Base-by-base conservation (phyloP, 352 stramenopile genomes). In the Phytophthora pseudosyringae region DNA sequence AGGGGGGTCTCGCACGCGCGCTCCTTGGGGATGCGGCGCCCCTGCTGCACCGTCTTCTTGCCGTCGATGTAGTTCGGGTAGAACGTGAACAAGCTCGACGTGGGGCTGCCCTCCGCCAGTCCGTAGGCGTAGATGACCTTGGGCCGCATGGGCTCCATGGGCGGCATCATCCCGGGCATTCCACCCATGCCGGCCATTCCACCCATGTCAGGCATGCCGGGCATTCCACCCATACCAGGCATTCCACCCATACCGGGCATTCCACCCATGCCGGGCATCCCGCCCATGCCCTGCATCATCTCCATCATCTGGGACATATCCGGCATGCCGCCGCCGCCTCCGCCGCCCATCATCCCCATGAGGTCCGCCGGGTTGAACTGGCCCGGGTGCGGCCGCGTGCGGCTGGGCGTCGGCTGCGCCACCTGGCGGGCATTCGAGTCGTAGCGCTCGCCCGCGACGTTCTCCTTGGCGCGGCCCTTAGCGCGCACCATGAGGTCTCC, bases 11-110 rank as follows among this genome's bases (percentile, higher is more conserved):
- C 83, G 41, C 86, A 96, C 10, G 81, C 77, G 18, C 72, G 52
- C 25, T 80, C 75, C 71, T 91, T 92, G 31, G 70, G 43, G 49
- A 95, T 87, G 38, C 86, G 86, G 15, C 88, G 86, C 1, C 88
- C 88, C 49, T 94, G 67, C 56, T 90, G 75, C 60, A 93, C 77
- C n/a, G 86, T 94, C 74, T 95, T 95, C 44, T 75, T 81, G 47
- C 69, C 66, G 67, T 96, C 85, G 59, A 96, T 90, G 75, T 95
- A 95, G 71, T 92, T 91, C 1, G 88, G 88, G 70, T 94, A 96
- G 58, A 96, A 90, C 36, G 81, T 93, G 53, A 78, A 82, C 51
- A 91, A 90, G 12, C 39, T 71, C 31, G 86, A 76, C 3, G 86
- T 81, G 13, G 76, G 71, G 29, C 70, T 73, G 35, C 78, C 83